phyloP scores from a whole-genome alignment of 2,329 filamentous ascomycete genomes.

The Pestalotiopsis sp. region DNA sequence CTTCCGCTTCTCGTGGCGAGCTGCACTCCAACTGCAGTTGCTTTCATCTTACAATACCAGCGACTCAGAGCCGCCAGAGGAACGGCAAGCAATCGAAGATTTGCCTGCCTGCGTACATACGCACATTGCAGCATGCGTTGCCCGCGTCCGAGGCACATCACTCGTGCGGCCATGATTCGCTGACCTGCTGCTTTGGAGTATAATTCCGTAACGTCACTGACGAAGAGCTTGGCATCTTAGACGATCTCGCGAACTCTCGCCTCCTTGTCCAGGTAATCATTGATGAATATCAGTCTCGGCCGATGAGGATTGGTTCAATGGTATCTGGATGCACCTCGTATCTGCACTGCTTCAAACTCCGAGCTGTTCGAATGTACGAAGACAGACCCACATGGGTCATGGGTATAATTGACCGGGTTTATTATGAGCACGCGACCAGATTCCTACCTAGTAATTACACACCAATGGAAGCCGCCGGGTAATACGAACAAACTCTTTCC shows the following conservation, averaged over 20 bases:
- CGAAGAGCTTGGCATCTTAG: background rate
- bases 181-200: background rate
- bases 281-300: background rate
- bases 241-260: background rate
- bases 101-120: background rate
- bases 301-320: background rate
- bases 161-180: background rate
- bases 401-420: background rate
- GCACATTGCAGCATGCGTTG: background rate
- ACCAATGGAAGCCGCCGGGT: background rate
- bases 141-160: background rate
- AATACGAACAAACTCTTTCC: background rate
- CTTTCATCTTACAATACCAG: background rate
- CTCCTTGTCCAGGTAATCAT: background rate
- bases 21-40: background rate
- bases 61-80: background rate
- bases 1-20: background rate
- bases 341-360: background rate
- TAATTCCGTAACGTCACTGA: background rate
- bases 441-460: background rate
- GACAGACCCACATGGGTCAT: background rate
- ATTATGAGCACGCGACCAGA: background rate
- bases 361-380: background rate
- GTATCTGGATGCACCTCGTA: background rate
- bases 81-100: background rate